Evolutionary conservation across 2,329 filamentous ascomycete species (phyloP).

Genomic region (Ascochyta viciae-villosae): DNA sequence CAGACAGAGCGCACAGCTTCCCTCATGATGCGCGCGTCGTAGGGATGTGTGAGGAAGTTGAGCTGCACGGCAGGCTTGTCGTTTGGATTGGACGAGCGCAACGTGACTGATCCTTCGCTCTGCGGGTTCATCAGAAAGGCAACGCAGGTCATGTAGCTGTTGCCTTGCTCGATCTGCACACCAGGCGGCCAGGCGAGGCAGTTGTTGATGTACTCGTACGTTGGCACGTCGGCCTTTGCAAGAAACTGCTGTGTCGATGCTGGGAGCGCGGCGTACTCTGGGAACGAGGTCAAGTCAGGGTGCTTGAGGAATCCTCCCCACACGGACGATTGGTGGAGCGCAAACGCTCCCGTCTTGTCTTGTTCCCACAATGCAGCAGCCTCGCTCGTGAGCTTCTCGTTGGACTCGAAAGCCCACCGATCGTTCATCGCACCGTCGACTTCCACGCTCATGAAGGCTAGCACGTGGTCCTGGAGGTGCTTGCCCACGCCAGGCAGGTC

Average conservation of each 20-base stretch:
- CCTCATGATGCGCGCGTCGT: slow-evolving; percentile 54
- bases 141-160: slow-evolving; percentile 37
- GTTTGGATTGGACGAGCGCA: slow-evolving; percentile 61
- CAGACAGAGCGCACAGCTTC: slow-evolving; percentile 49
- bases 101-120: slow-evolving; percentile 58
- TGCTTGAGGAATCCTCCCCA: slow-evolving; percentile 64
- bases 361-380: slow-evolving; percentile 56
- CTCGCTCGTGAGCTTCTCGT: slow-evolving; percentile 44
- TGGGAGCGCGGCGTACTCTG: slow-evolving; percentile 56
- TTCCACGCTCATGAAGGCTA: slow-evolving; percentile 56
- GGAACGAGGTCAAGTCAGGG: slow-evolving; percentile 47
- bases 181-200: slow-evolving; percentile 35
- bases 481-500: slow-evolving; percentile 54
- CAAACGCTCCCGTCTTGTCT: slow-evolving; percentile 39
- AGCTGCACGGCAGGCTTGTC: slow-evolving; percentile 62
- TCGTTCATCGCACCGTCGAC: slow-evolving; percentile 48
- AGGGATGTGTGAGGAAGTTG: slow-evolving; percentile 61
- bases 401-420: slow-evolving; percentile 50
- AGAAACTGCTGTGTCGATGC: slow-evolving; percentile 54
- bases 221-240: slow-evolving; percentile 60
- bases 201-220: slow-evolving; percentile 60
- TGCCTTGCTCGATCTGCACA: slow-evolving; percentile 42
- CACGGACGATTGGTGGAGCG: slow-evolving; percentile 55
- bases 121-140: slow-evolving; percentile 61
- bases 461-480: slow-evolving; percentile 55